These are phyloP conservation scores for Ogataea pignaliae DNA, from an alignment of 805 yeast genomes.

Conservation along the genomic window DNA sequence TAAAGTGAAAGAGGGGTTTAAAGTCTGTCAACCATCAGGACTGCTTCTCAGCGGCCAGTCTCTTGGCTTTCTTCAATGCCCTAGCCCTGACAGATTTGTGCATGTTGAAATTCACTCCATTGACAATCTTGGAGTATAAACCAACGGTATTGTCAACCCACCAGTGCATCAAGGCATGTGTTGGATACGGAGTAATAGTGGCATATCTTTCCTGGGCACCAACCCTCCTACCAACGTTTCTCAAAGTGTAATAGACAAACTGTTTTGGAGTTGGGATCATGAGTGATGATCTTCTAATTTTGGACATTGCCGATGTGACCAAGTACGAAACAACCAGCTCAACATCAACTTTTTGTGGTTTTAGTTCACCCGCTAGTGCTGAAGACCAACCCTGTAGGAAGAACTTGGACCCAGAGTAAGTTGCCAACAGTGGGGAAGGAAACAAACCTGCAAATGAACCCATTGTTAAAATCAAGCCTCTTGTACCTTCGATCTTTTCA, in stretches of 20 bases:
- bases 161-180: slow-evolving; percentile 91
- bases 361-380: slow-evolving; percentile 83
- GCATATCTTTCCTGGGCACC: slow-evolving; percentile 92
- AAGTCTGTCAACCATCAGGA: too few relatives aligned
- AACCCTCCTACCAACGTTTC: slow-evolving; percentile 70
- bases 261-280: slow-evolving; percentile 76
- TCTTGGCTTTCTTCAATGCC: slow-evolving; percentile 72
- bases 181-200: slow-evolving; percentile 87
- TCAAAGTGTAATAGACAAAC: slow-evolving; percentile 73
- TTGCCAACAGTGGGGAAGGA: slow-evolving; percentile 89
- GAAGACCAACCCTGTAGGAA: slow-evolving; percentile 91
- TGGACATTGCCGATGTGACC: slow-evolving; percentile 94
- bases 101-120: slow-evolving; percentile 64
- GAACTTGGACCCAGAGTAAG: slow-evolving; percentile 94
- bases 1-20: too few relatives aligned
- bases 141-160: slow-evolving; percentile 76
- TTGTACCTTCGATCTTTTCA: slow-evolving; percentile 35
- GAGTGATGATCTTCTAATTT: slow-evolving; percentile 70
- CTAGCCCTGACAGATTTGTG: slow-evolving; percentile 77
- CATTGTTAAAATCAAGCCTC: slow-evolving; percentile 86
- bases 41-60: slow-evolving; percentile 26
- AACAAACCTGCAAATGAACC: slow-evolving; percentile 94
- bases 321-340: slow-evolving; percentile 81
- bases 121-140: slow-evolving; percentile 68
- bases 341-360: slow-evolving; percentile 69